These are phyloP conservation scores for Candida cerambycidarum DNA, from an alignment of 805 yeast genomes.

Conservation along the genomic window DNA sequence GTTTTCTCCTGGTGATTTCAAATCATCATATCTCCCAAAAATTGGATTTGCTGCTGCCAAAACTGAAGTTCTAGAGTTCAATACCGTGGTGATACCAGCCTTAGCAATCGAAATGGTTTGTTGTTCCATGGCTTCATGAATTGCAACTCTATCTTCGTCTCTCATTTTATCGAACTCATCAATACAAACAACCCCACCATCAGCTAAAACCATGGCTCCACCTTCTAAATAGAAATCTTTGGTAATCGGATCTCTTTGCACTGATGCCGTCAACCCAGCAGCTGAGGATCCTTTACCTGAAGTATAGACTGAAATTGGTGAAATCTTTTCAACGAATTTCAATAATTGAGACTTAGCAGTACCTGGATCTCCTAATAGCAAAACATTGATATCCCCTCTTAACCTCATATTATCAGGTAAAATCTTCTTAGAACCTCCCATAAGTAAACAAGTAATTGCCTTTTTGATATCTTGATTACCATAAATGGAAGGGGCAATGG, in stretches of 20 bases:
- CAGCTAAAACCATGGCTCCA: conserved; percentile 99
- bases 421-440: conserved; percentile 92
- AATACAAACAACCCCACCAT: conserved; percentile 98
- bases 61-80: conserved; percentile 94
- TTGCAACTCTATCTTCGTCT: conserved; percentile 97
- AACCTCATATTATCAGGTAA: conserved; percentile 95
- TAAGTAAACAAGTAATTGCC: conserved; percentile 84
- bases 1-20: conserved; percentile 96
- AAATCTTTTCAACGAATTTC: conserved; percentile 91
- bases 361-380: conserved; percentile 96
- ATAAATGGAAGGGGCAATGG: conserved; percentile 95
- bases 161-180: conserved; percentile 99
- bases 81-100: conserved; percentile 96
- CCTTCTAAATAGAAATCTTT: conserved; percentile 96
- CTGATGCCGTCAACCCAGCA: conserved; percentile 98
- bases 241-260: conserved; percentile 85
- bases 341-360: conserved; percentile 96
- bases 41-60: conserved; percentile 98
- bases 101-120: conserved; percentile 98
- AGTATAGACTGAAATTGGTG: conserved; percentile 94
- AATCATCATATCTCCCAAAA: conserved; percentile 94
- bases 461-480: conserved; percentile 92
- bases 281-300: conserved; percentile 99
- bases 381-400: conserved; percentile 95
- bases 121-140: conserved; percentile 99